phyloP scores from a whole-genome alignment of 2,329 filamentous ascomycete species.

The Botrytis pseudocinerea region DNA sequence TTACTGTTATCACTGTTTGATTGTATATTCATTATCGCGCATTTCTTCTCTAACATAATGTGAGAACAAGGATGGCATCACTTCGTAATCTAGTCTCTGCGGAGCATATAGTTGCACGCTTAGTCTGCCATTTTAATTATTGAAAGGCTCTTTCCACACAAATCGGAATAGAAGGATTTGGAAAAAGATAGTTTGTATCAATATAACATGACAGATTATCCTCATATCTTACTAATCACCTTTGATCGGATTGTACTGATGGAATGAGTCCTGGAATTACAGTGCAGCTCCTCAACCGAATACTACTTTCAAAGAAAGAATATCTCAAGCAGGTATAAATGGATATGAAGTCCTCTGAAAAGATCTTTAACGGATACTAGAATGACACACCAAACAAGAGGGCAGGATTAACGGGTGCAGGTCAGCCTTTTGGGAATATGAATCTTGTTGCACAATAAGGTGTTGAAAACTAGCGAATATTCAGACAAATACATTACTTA shows the following conservation, averaged over 20 bases:
- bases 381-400: fast-evolving
- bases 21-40: background rate
- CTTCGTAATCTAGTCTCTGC: no score
- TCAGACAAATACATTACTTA: background rate
- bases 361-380: background rate
- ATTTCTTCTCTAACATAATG: fast-evolving
- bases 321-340: background rate
- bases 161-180: background rate
- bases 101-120: background rate
- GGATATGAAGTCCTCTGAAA: background rate
- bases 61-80: fast-evolving
- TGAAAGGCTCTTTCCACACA: background rate
- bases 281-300: background rate
- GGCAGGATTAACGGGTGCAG: background rate
- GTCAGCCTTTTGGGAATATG: background rate
- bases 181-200: background rate
- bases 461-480: background rate
- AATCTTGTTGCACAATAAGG: background rate
- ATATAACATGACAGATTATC: background rate
- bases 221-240: background rate
- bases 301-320: no score
- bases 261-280: background rate
- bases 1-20: background rate
- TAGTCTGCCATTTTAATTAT: background rate
- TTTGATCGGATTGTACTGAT: background rate